Base-by-base conservation (phyloP, 129 eudicot genomes). In the Flaveria robusta region DNA sequence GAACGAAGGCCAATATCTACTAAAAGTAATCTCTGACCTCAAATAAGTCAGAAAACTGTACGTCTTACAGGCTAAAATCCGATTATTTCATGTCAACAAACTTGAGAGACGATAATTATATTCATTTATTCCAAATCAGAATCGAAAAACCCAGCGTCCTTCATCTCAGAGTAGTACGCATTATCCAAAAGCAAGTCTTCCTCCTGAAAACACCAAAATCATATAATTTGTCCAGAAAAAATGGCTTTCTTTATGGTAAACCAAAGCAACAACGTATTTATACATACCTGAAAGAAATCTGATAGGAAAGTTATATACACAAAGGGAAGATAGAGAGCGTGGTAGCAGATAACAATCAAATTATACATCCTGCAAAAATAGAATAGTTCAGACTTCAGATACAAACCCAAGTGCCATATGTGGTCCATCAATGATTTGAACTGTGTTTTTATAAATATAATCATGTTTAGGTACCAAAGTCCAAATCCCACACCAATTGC, bases 71-170 rank as follows among this genome's bases (percentile, higher is more conserved):
- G 63, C 31, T 60, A 26, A 60, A 60, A 3, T 60, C 18, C 22
- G 15, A 60, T 24, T 24, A 60, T 60, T 24, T 14, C 66, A 60
- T 24, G 39, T 9, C 34, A 59, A 59, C 66, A 59, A 63, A 27
- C 43, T 63, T 29, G 22, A 27, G 12, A 13, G 43, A 63, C 43
- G 16, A 14, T 7, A 27, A 14, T 29, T 43, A 26, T 63, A 13
- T 29, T 14, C 43, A 27, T 14, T 79, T 72, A 88, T 45, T 90
- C 92, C 88, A 85, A 84, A 2, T 91, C 97, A 12, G 84, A 77
- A 55, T 91, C 97, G 59, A 91, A 91, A 81, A 91, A 91, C 3
- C 97, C 97, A 19, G 97, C 97, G 86, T 91, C 97, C 80, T 76
- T 86, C 97, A 91, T 91, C 72, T 91, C 97, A 52, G 96, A 90